phyloP scores from a whole-genome alignment of 805 yeast species.

The Ogataea allantospora region DNA sequence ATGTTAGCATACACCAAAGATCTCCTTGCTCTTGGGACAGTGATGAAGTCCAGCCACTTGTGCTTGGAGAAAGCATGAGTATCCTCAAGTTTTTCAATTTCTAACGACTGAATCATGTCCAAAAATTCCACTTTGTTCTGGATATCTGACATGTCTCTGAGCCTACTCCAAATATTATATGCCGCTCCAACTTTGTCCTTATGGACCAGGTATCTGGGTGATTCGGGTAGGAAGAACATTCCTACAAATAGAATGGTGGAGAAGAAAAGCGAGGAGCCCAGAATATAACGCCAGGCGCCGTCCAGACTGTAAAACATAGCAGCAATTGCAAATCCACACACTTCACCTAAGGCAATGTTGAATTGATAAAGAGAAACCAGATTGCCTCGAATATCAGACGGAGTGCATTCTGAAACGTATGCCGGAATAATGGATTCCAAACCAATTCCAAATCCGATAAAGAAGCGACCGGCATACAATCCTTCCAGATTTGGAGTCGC shows the following conservation, averaged over 20 bases:
- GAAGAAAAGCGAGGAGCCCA: constrained; percentile 61
- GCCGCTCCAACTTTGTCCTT: constrained; percentile 53
- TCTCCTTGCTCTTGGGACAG: constrained; percentile 57
- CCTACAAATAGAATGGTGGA: constrained; percentile 52
- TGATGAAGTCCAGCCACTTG: constrained; percentile 50
- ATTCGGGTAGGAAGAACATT: constrained; percentile 55
- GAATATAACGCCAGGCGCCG: constrained; percentile 65
- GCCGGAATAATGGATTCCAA: constrained; percentile 66
- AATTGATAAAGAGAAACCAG: constrained; percentile 63
- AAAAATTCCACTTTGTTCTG: constrained; percentile 51
- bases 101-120: constrained; percentile 53
- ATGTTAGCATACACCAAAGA: constrained; percentile 55
- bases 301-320: constrained; percentile 55
- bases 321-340: constrained; percentile 60
- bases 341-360: constrained; percentile 65
- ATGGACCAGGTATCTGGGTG: constrained; percentile 57
- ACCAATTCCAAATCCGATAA: constrained; percentile 64
- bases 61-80: constrained; percentile 35
- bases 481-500: constrained; percentile 44
- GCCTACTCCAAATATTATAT: constrained; percentile 52
- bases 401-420: constrained; percentile 60
- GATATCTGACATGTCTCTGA: constrained; percentile 46
- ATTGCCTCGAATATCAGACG: constrained; percentile 56
- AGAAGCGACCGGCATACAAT: constrained; percentile 58
- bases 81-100: constrained; percentile 37